Percentiles rank a stretch among this genome's conserved stretches.
These are phyloP conservation scores for Gardenia jasminoides DNA, from an alignment of 257 asterid species.

Conservation along the genomic window DNA sequence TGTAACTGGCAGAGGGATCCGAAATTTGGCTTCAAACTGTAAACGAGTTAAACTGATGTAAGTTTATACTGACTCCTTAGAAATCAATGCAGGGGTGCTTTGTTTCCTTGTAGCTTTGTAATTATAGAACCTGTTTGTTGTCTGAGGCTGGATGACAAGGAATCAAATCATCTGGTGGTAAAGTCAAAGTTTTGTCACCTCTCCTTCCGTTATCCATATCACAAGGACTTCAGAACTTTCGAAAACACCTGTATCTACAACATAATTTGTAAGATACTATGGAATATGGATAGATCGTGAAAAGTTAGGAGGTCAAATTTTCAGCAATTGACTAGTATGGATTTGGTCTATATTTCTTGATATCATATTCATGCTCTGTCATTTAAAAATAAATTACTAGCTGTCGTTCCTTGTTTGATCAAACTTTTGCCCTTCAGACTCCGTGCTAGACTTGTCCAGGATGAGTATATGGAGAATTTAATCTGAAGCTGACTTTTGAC, in stretches of 20 bases:
- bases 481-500: not conserved
- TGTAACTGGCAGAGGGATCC: constrained; percentile 72
- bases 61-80: constrained; percentile 11
- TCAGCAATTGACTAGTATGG: not conserved
- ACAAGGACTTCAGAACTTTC: not conserved
- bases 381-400: not conserved
- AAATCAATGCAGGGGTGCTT: not conserved
- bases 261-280: not conserved
- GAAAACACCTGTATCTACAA: not conserved
- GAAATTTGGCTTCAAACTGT: constrained; percentile 59
- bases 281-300: not conserved
- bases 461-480: not conserved
- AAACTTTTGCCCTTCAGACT: not conserved
- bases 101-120: constrained; percentile 1
- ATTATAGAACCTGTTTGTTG: not conserved
- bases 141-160: not conserved
- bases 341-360: not conserved
- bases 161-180: not conserved
- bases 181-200: not conserved
- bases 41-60: constrained; percentile 76
- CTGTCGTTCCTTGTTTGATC: not conserved
- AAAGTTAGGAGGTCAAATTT: not conserved
- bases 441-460: not conserved
- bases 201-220: not conserved
- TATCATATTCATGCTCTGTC: not conserved